Evolutionary conservation across 1,284 basidiomycete species (phyloP).

Genomic region (Volvariella volvacea): DNA sequence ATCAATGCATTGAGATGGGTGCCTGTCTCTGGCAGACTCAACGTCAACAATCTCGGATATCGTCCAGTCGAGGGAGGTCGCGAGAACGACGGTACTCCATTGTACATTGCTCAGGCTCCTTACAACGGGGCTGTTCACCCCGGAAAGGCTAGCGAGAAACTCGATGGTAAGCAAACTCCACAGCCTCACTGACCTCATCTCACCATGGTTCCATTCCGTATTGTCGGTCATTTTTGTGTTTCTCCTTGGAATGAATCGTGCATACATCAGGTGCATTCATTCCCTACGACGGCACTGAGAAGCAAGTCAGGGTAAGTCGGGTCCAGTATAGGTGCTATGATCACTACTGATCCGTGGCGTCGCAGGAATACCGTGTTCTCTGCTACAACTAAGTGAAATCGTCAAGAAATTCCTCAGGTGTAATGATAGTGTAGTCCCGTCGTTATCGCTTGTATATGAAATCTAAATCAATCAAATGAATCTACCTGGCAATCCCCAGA

Average conservation of each 20-base stretch:
- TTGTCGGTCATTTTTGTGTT: no score
- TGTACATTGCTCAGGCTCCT: slow-evolving; percentile 56
- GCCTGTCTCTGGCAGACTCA: slow-evolving; percentile 35
- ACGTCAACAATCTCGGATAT: slow-evolving; percentile 33
- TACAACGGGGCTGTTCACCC: slow-evolving; percentile 48
- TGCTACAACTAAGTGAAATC: slow-evolving; percentile 11
- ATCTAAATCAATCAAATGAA: slow-evolving; percentile 1
- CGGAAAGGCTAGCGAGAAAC: slow-evolving; percentile 54
- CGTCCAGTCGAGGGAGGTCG: slow-evolving; percentile 61
- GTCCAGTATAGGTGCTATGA: background rate
- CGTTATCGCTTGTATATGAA: slow-evolving; percentile 5
- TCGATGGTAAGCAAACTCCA: slow-evolving; percentile 45
- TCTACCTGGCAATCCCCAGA: no score
- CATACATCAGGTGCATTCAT: slow-evolving; percentile 38
- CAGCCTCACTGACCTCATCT: background rate
- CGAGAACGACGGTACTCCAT: slow-evolving; percentile 52
- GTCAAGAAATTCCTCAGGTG: no score
- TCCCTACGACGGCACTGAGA: slow-evolving; percentile 43
- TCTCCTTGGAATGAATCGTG: no score
- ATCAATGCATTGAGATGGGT: slow-evolving; percentile 55
- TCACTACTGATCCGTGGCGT: background rate
- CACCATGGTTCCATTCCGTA: background rate
- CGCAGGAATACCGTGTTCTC: slow-evolving; percentile 15
- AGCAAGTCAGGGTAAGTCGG: slow-evolving; percentile 33
- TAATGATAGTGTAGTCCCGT: no score